Conservation (phyloP, 2,329 filamentous ascomycete genomes). For the Trichophyton verrucosum region DNA sequence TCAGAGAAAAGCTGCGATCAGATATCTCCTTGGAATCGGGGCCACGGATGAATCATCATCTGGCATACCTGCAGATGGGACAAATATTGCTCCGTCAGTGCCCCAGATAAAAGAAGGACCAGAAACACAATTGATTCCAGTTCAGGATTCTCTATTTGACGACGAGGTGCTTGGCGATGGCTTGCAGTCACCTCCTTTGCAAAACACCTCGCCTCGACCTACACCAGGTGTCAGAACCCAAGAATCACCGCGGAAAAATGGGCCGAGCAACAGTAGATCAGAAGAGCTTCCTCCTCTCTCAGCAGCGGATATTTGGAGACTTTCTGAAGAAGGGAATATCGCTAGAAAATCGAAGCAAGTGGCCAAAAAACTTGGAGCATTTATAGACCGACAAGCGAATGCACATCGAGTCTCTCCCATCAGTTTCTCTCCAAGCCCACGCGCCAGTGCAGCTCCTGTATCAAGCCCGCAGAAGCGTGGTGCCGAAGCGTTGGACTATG, state of each 20-base stretch:
- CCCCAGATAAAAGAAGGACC: not conserved
- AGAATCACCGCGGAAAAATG: not conserved
- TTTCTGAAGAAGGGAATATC: not conserved
- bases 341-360: not conserved
- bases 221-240: not conserved
- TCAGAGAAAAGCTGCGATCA: not conserved
- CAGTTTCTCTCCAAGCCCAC: slow-evolving; percentile 2
- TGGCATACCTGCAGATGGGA: not conserved
- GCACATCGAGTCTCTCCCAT: slow-evolving; percentile 27
- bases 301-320: not conserved
- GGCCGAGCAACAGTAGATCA: not conserved
- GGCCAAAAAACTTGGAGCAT: slow-evolving; percentile 11
- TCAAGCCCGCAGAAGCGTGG: slow-evolving; percentile 5
- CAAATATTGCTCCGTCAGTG: not conserved
- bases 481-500: slow-evolving; percentile 9
- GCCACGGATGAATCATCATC: not conserved
- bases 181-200: not conserved
- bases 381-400: slow-evolving; percentile 27
- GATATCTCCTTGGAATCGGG: not conserved
- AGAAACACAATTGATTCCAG: no score
- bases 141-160: not conserved
- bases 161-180: not conserved
- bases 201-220: not conserved
- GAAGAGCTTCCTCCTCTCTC: not conserved
- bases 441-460: not conserved